Evolutionary conservation across 768 basidiomycete species (phyloP).

Genomic region (Boletus vermiculosoides): DNA sequence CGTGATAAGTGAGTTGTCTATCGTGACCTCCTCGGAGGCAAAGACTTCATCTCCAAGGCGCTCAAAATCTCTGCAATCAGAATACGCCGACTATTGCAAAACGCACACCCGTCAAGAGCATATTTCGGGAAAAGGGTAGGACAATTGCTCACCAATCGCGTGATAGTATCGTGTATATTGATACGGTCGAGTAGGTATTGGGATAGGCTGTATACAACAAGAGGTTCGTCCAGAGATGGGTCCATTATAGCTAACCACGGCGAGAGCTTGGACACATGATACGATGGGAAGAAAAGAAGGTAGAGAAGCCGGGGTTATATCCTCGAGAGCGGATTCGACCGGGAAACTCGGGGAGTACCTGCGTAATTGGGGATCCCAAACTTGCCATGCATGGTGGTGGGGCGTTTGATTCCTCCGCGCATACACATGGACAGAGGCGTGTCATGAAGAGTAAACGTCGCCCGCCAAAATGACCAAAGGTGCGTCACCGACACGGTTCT

Average conservation of each 20-base stretch:
- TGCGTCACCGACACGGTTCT: background rate
- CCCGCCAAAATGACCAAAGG: background rate
- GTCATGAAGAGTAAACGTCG: constrained; percentile 7
- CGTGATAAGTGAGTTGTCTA: constrained; percentile 24
- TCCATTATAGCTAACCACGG: constrained; percentile 6
- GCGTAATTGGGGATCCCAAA: background rate
- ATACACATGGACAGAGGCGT: constrained; percentile 1
- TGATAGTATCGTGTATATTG: constrained; percentile 31
- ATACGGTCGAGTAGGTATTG: constrained; percentile 26
- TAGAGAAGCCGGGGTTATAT: constrained; percentile 8
- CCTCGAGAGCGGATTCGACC: constrained; percentile 4
- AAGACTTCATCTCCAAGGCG: constrained; percentile 29
- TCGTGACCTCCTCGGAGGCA: constrained; percentile 20
- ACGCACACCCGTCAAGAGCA: background rate
- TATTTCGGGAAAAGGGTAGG: background rate
- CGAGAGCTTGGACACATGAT: background rate
- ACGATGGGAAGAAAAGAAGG: background rate
- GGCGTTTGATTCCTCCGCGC: background rate
- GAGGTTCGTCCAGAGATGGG: constrained; percentile 3
- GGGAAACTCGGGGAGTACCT: background rate
- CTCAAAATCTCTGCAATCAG: constrained; percentile 28
- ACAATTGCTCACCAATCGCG: constrained; percentile 21
- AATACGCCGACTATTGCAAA: constrained; percentile 20
- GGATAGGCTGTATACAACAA: constrained; percentile 15
- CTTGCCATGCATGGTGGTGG: background rate